Evolutionary conservation across 1,284 basidiomycete genomes (phyloP).

Genomic region (Cystobasidium pallidum): DNA sequence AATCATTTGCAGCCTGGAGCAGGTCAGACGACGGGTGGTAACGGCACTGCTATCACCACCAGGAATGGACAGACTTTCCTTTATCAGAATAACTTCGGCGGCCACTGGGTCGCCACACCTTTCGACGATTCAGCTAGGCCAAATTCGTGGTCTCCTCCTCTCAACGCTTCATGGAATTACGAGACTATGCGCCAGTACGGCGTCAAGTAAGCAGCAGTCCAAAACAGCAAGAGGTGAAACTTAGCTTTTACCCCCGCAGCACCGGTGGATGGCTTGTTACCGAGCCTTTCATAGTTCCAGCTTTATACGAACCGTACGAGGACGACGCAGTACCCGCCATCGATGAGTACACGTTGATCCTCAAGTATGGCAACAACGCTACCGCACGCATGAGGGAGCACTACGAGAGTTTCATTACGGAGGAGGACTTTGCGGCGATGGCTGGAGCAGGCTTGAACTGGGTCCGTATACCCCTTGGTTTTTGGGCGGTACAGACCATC

Average conservation of each 20-base stretch:
- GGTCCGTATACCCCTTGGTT: conserved; percentile 78
- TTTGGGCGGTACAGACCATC: conserved; percentile 81
- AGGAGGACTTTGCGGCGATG: conserved; percentile 86
- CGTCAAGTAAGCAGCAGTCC: conserved; percentile 15
- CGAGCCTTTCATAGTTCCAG: conserved; percentile 85
- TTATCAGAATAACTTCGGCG: conserved; percentile 76
- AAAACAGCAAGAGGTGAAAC: no score
- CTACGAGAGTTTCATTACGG: conserved; percentile 82
- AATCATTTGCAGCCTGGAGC: no score
- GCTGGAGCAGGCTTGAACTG: conserved; percentile 79
- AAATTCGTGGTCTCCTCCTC: conserved; percentile 78
- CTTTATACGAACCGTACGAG: conserved; percentile 76
- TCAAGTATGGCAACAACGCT: conserved; percentile 68
- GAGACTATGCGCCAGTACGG: conserved; percentile 63
- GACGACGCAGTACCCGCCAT: conserved; percentile 61
- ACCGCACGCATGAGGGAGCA: conserved; percentile 65
- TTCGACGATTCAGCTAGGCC: conserved; percentile 62
- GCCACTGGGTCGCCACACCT: conserved; percentile 64
- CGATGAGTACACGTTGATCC: conserved; percentile 77
- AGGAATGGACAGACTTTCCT: conserved; percentile 70
- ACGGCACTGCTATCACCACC: conserved; percentile 68
- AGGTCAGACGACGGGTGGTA: no score
- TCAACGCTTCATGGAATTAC: conserved; percentile 82
- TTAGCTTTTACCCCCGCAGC: no score
- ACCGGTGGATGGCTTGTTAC: conserved; percentile 84